Evolutionary conservation across 768 basidiomycete genomes (phyloP).

Genomic region (Sarcodon aspratus): DNA sequence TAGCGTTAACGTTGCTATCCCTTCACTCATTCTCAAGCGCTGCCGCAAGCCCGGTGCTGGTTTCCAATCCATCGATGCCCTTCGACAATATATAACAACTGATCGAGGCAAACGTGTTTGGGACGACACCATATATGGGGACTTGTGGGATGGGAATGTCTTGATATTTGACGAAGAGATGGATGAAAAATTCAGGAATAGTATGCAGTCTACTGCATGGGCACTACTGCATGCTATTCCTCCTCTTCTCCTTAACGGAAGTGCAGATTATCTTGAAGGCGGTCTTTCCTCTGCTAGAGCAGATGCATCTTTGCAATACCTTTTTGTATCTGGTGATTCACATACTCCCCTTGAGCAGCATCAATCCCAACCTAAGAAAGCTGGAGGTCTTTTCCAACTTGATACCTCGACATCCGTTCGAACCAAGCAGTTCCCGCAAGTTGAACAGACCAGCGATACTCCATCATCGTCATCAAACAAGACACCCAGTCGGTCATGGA

Average conservation of each 20-base stretch:
- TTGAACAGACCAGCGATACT: conserved; percentile 29
- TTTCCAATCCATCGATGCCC: conserved; percentile 51
- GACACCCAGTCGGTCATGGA: neutral
- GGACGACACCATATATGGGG: conserved; percentile 46
- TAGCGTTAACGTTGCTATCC: conserved; percentile 80
- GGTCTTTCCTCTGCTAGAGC: conserved; percentile 55
- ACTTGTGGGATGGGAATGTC: conserved; percentile 65
- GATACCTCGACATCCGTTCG: conserved; percentile 45
- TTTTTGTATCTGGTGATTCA: conserved; percentile 32
- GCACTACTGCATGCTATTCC: conserved; percentile 52
- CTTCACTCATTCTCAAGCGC: conserved; percentile 84
- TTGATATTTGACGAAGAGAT: conserved; percentile 74
- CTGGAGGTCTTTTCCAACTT: conserved; percentile 54
- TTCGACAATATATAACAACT: conserved; percentile 77
- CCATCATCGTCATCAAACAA: neutral
- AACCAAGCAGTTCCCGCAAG: conserved; percentile 41
- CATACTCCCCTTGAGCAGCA: conserved; percentile 3
- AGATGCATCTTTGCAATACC: conserved; percentile 41
- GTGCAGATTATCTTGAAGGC: conserved; percentile 59
- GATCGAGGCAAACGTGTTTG: conserved; percentile 61
- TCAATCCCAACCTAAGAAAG: conserved; percentile 18
- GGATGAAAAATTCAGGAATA: conserved; percentile 50
- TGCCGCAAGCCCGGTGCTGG: conserved; percentile 60
- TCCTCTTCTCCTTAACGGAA: conserved; percentile 43
- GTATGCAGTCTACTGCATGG: conserved; percentile 52